These are phyloP conservation scores for Coemansia brasiliensis DNA, from an alignment of 192 early-diverging fungal species.

Conservation along the genomic window DNA sequence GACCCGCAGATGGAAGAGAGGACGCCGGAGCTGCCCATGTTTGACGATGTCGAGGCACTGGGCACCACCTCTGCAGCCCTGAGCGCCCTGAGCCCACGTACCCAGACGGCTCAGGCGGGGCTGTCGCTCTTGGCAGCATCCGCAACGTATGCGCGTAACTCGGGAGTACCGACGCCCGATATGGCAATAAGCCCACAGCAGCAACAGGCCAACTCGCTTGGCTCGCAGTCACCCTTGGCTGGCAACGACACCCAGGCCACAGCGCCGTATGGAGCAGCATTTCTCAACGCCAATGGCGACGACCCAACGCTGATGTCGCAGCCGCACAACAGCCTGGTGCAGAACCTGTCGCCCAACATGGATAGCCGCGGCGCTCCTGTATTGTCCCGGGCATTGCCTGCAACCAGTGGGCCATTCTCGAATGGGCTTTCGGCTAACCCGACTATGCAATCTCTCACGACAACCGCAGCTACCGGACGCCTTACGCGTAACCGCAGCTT, in stretches of 20 bases:
- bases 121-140: slow-evolving; percentile 48
- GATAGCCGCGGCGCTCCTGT: slow-evolving; percentile 9
- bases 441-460: slow-evolving; percentile 7
- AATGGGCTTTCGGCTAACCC: not conserved
- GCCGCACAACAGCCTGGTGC: slow-evolving; percentile 51
- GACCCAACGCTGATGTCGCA: slow-evolving; percentile 53
- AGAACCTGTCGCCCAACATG: slow-evolving; percentile 39
- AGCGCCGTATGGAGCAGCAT: slow-evolving; percentile 24
- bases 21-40: slow-evolving; percentile 40
- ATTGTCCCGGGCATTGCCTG: not conserved
- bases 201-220: not conserved
- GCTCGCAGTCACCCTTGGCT: slow-evolving; percentile 4
- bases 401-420: not conserved
- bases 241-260: slow-evolving; percentile 18
- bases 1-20: slow-evolving; percentile 10
- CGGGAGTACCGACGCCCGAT: slow-evolving; percentile 13
- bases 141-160: slow-evolving; percentile 37
- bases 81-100: slow-evolving; percentile 41
- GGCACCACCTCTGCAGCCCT: not conserved
- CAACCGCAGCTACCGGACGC: slow-evolving; percentile 19
- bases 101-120: slow-evolving; percentile 50
- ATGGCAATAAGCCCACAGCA: slow-evolving; percentile 5
- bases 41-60: slow-evolving; percentile 42
- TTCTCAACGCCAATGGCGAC: slow-evolving; percentile 29
- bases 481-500: slow-evolving; percentile 41